phyloP scores from a whole-genome alignment of 306 rosid genomes.

The Lathyrus oleraceus region DNA sequence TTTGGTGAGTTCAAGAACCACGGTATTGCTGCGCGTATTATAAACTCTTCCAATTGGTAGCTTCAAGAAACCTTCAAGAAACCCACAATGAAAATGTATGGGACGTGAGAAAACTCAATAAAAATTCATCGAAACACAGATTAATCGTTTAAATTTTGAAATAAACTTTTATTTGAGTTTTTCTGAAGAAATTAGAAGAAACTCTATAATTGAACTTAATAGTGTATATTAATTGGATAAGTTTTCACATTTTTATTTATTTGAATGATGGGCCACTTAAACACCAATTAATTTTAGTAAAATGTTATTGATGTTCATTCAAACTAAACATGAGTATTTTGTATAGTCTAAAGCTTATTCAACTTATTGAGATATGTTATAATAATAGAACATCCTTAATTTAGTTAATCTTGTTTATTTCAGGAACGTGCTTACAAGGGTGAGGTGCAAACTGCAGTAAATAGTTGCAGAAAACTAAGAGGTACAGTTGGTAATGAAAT shows the following conservation, averaged over 20 bases:
- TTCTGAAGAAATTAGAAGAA: background rate
- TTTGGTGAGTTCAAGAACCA: constrained; percentile 7
- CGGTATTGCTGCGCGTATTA: background rate
- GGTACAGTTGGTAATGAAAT: constrained; percentile 40
- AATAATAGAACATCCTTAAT: constrained; percentile 14
- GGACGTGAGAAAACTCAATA: background rate
- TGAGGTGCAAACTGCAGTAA: constrained; percentile 45
- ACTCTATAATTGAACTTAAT: constrained; percentile 17
- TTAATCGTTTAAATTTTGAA: constrained; percentile 3
- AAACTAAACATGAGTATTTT: background rate
- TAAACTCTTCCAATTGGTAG: background rate
- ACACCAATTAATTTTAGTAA: constrained; percentile 9
- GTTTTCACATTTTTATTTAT: background rate
- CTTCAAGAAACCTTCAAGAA: constrained; percentile 10
- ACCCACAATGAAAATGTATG: background rate
- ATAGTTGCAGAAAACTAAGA: constrained; percentile 49
- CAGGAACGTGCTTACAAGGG: constrained; percentile 56
- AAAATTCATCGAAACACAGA: background rate
- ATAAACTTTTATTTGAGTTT: constrained; percentile 12
- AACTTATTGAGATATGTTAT: constrained; percentile 14
- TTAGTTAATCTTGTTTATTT: constrained; percentile 40
- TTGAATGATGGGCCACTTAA: constrained; percentile 1
- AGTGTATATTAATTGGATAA: constrained; percentile 2
- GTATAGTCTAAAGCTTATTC: constrained; percentile 13
- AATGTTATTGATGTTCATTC: background rate